Base-by-base conservation (phyloP, 345 rosid species). In the Eucalyptus globulus region DNA sequence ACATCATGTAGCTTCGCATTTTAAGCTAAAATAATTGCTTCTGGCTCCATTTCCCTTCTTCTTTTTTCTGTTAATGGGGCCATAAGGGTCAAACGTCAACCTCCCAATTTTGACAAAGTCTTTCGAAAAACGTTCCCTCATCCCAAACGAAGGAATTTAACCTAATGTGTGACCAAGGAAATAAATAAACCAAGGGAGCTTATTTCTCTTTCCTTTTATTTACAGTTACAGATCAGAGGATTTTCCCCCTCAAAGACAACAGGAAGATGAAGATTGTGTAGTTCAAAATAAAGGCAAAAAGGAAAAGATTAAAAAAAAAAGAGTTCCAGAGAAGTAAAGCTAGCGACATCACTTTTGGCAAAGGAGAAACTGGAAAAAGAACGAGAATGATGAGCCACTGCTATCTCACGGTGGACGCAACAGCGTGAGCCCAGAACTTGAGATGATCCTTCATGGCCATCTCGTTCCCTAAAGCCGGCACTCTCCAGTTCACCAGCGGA, bases 381-480 rank as follows among this genome's bases (percentile, higher is more conserved):
- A n/a, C 88, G 65, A 60, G n/a, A 13, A 54, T 49, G 87, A n/a
- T 43, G 69, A 17, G 45, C 44, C 62, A 6, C 43, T 87, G 91
- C 91, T 91, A 94, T 94, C 95, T 90, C 53, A 95, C 94, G 11
- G 96, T 92, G 2, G 96, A 93, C 81, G 97, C 97, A 37, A 95
- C 97, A 6, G 93, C 90, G 72, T 95, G 96, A 88, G 97, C 97
- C 97, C 97, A 95, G 34, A 88, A 94, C 92, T 86, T 93, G 50
- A 95, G 93, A 81, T 93, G 92, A 88, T 94, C 95, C 91, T 95
- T 95, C 90, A 94, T 92, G 87, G 90, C 94, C 62, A 91, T 91
- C 62, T 93, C 94, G 43, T 92, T 92, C 40, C 87, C 92, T 54
- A 88, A 76, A 47, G 87, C 91, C n/a, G 94, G 91, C 90, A 93